Percentiles rank a stretch among this genome's conserved stretches.
Evolutionary conservation across 2,329 filamentous ascomycete species (phyloP).

Genomic region (Trichoderma hamatum): DNA sequence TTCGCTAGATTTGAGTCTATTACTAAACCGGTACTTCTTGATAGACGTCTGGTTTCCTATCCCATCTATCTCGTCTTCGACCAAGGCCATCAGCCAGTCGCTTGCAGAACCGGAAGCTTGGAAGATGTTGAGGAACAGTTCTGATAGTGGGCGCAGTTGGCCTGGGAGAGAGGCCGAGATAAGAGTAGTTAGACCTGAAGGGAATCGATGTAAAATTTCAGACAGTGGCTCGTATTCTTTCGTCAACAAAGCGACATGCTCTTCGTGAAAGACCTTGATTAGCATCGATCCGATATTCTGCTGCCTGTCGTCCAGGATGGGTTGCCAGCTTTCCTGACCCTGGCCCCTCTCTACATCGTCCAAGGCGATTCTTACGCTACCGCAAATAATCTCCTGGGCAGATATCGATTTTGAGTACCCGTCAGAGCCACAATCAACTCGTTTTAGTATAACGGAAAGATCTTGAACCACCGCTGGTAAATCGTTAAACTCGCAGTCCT

Average conservation of each 20-base stretch:
- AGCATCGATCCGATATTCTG: conserved; percentile 81
- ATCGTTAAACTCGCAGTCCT: conserved; percentile 77
- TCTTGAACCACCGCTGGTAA: conserved; percentile 70
- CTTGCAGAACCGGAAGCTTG: conserved; percentile 83
- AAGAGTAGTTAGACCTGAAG: conserved; percentile 79
- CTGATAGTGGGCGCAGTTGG: conserved; percentile 77
- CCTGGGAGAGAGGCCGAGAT: conserved; percentile 78
- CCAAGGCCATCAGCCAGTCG: conserved; percentile 90
- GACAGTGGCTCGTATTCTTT: conserved; percentile 83
- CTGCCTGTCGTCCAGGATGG: conserved; percentile 74
- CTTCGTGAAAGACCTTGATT: conserved; percentile 80
- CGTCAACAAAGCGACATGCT: conserved; percentile 84
- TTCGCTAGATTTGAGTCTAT: conserved; percentile 71
- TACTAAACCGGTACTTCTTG: conserved; percentile 73
- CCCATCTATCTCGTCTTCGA: conserved; percentile 97
- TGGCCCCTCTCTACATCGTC: conserved; percentile 76
- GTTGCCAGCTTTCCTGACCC: conserved; percentile 87
- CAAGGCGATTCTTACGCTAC: conserved; percentile 79
- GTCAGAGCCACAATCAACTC: conserved; percentile 56
- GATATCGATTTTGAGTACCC: conserved; percentile 45
- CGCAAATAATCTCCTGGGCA: conserved; percentile 59
- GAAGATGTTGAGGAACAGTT: conserved; percentile 90
- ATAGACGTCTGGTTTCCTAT: conserved; percentile 79
- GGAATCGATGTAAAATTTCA: conserved; percentile 82
- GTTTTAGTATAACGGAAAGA: conserved; percentile 72